Percentiles rank a stretch among this genome's conserved stretches.
Evolutionary conservation across 2,329 filamentous ascomycete species (phyloP).

Genomic region (Diaporthe citri): DNA sequence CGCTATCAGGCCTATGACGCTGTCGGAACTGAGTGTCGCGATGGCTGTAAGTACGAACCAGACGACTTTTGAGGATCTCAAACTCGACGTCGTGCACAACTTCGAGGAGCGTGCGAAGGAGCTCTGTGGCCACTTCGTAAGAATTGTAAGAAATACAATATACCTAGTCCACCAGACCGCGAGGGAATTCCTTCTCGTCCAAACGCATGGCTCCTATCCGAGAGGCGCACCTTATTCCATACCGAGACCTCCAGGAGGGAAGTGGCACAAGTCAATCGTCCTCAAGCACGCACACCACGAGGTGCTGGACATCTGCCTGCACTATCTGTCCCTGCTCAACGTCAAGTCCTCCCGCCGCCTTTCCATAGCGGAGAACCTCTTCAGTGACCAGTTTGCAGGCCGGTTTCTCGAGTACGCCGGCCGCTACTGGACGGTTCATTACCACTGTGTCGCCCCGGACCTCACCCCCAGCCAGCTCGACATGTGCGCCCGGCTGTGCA

Average conservation of each 20-base stretch:
- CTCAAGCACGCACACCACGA: slow-evolving; percentile 3
- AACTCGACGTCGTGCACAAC: slow-evolving; percentile 41
- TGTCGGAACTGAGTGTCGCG: slow-evolving; percentile 42
- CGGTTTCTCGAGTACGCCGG: slow-evolving; percentile 25
- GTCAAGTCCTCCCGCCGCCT: not conserved
- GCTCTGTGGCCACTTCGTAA: slow-evolving; percentile 39
- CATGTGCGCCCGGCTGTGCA: slow-evolving; percentile 21
- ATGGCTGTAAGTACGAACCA: slow-evolving; percentile 35
- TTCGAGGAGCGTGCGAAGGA: slow-evolving; percentile 41
- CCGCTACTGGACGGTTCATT: slow-evolving; percentile 24
- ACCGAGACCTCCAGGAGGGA: not conserved
- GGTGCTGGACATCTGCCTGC: slow-evolving; percentile 11
- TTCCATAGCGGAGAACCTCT: slow-evolving; percentile 26
- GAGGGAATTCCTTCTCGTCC: slow-evolving; percentile 42
- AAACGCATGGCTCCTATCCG: not conserved
- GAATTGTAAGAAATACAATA: too few relatives aligned
- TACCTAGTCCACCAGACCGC: slow-evolving; percentile 46
- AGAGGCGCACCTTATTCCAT: not conserved
- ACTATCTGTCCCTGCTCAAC: slow-evolving; percentile 25
- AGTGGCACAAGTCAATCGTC: slow-evolving; percentile 22
- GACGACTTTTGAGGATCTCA: slow-evolving; percentile 36
- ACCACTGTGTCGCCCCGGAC: slow-evolving; percentile 1
- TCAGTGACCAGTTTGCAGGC: slow-evolving; percentile 12
- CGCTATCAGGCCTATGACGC: slow-evolving; percentile 40
- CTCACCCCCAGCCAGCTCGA: slow-evolving; percentile 24